A percentile compares a stretch with the other conserved stretches of the same genome.
These are phyloP conservation scores for Coniosporium uncinatum DNA, from an alignment of 2,329 filamentous ascomycete genomes.

Conservation along the genomic window DNA sequence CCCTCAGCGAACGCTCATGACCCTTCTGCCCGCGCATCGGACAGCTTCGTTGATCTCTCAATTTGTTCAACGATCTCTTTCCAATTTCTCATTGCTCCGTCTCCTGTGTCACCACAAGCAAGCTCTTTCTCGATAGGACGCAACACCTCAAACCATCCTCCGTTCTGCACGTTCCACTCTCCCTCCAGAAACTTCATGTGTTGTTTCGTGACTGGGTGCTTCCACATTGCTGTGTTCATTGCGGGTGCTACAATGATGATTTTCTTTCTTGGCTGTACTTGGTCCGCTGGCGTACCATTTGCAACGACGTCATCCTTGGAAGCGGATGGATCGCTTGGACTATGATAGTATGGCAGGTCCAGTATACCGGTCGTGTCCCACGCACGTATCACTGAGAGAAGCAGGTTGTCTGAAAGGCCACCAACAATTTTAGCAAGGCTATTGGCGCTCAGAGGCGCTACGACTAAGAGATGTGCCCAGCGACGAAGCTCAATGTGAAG, in stretches of 20 bases:
- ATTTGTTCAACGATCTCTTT: constrained; percentile 63
- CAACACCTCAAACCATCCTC: constrained; percentile 62
- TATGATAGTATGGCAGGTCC: constrained; percentile 27
- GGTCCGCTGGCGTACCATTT: not conserved
- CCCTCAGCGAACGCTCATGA: too few relatives aligned
- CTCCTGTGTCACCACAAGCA: constrained; percentile 80
- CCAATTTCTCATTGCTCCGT: constrained; percentile 83
- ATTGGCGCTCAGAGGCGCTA: constrained; percentile 82
- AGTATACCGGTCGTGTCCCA: constrained; percentile 75
- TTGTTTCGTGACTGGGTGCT: constrained; percentile 71
- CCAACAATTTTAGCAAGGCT: constrained; percentile 77
- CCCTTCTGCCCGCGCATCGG: too few relatives aligned
- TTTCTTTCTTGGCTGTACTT: constrained; percentile 39
- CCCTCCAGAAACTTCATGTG: constrained; percentile 66
- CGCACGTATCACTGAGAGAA: constrained; percentile 70
- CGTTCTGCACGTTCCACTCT: constrained; percentile 59
- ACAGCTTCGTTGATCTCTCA: too few relatives aligned
- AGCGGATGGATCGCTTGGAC: not conserved
- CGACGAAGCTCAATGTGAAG: constrained; percentile 85
- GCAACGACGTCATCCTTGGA: constrained; percentile 8
- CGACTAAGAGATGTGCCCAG: constrained; percentile 75
- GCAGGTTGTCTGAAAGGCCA: constrained; percentile 73
- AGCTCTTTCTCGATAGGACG: constrained; percentile 69
- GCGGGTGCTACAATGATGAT: constrained; percentile 72
- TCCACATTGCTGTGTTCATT: constrained; percentile 93